Conservation (phyloP, 208 protist species). For the Tetramitus jugosus region DNA sequence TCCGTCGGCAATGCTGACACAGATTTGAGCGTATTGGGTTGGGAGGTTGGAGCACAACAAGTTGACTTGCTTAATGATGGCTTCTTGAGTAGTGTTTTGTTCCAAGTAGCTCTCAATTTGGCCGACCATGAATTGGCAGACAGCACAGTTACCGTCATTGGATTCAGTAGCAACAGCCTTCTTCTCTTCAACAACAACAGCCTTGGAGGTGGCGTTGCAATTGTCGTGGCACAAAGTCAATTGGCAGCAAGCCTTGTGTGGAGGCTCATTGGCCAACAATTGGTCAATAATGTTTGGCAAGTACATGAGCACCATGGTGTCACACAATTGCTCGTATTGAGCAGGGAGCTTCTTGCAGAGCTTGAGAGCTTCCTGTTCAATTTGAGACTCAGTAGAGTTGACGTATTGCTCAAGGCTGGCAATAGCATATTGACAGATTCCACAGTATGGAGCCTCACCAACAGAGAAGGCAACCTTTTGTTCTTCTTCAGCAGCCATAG, state of each 20-base stretch:
- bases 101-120: not conserved
- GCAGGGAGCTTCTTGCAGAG: not conserved
- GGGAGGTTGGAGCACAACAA: not conserved
- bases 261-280: not conserved
- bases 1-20: not conserved
- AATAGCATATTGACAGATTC: not conserved
- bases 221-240: not conserved
- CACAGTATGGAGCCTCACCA: not conserved
- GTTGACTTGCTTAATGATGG: not conserved
- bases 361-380: constrained; percentile 4
- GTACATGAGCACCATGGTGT: not conserved
- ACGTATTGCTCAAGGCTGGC: not conserved
- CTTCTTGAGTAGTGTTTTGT: not conserved
- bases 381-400: constrained; percentile 4
- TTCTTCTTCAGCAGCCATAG: too few species aligned
- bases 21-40: not conserved
- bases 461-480: too few species aligned
- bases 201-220: not conserved
- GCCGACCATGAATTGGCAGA: not conserved
- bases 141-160: not conserved
- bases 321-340: not conserved
- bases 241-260: not conserved
- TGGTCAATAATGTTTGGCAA: not conserved
- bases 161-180: not conserved
- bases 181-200: not conserved